Conservation (phyloP, 2,329 filamentous ascomycete genomes). For the Ascochyta rabiei region DNA sequence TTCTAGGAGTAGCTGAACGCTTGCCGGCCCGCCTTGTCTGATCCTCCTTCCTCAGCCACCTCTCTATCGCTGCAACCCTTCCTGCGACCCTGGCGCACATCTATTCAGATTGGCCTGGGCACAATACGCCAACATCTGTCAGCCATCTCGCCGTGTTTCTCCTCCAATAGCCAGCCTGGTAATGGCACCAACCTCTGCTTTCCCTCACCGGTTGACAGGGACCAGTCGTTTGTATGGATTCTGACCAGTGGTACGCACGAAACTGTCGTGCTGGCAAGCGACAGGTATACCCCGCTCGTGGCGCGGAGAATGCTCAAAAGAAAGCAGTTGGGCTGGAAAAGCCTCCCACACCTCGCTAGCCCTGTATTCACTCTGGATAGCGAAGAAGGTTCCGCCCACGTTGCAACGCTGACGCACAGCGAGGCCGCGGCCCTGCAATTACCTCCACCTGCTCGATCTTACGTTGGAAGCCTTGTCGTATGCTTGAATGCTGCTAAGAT, state of each 20-base stretch:
- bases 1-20: not conserved
- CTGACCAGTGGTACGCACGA: conserved; percentile 21
- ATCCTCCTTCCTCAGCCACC: conserved; percentile 16
- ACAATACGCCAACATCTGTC: conserved; percentile 11
- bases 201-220: conserved; percentile 26
- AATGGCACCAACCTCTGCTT: conserved; percentile 17
- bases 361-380: not conserved
- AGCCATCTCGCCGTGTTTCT: conserved; percentile 19
- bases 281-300: conserved; percentile 30
- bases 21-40: conserved; percentile 13
- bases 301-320: conserved; percentile 30
- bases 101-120: conserved; percentile 9
- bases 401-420: not conserved
- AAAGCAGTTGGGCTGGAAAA: conserved; percentile 19
- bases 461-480: not conserved
- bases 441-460: conserved; percentile 24
- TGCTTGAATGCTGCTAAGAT: conserved; percentile 9
- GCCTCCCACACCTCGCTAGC: conserved; percentile 5
- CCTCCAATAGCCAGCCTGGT: conserved; percentile 28
- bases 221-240: conserved; percentile 21
- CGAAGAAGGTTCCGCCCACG: not conserved
- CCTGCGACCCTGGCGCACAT: conserved; percentile 13
- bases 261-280: conserved; percentile 1
- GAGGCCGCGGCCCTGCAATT: conserved; percentile 17
- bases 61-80: conserved; percentile 13